A percentile compares a stretch with the other conserved stretches of the same genome.
These are phyloP conservation scores for Hygrophoropsis aurantiaca DNA, from an alignment of 768 basidiomycete species.

Conservation along the genomic window DNA sequence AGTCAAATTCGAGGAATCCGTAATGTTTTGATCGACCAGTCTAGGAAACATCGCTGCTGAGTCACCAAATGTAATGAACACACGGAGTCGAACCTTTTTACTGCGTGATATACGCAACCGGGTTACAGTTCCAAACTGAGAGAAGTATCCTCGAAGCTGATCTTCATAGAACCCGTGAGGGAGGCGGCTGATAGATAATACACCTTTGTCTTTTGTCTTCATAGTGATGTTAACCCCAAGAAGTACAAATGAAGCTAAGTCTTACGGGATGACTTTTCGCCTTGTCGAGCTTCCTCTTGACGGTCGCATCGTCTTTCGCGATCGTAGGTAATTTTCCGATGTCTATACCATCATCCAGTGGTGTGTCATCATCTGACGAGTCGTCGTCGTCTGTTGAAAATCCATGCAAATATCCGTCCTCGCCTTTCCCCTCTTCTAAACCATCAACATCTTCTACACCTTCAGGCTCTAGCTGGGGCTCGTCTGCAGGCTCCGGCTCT, in stretches of 20 bases:
- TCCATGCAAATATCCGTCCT: constrained; percentile 58
- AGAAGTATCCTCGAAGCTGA: constrained; percentile 88
- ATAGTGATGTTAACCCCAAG: constrained; percentile 1
- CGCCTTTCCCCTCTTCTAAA: constrained; percentile 28
- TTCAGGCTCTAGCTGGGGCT: constrained; percentile 3
- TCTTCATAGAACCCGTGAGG: constrained; percentile 99
- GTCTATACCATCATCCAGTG: constrained; percentile 60
- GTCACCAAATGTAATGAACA: too few species aligned
- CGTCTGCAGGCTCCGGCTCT: not conserved
- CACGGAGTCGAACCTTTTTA: constrained; percentile 77
- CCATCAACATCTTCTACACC: constrained; percentile 1
- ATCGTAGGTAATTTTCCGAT: constrained; percentile 77
- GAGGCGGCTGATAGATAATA: constrained; percentile 85
- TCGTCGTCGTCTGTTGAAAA: constrained; percentile 77
- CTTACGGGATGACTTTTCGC: constrained; percentile 69
- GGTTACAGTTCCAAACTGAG: constrained; percentile 90
- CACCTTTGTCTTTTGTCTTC: constrained; percentile 72
- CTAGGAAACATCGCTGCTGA: too few species aligned
- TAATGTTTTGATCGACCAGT: constrained; percentile 97
- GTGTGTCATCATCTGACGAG: constrained; percentile 77
- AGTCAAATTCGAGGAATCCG: constrained; percentile 93
- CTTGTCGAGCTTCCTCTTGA: constrained; percentile 63
- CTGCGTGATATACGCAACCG: constrained; percentile 90
- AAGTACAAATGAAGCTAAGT: not conserved
- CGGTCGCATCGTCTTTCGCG: constrained; percentile 82